These are phyloP conservation scores for Pseudocercospora ulei DNA, from an alignment of 2,329 filamentous ascomycete species.

Conservation along the genomic window DNA sequence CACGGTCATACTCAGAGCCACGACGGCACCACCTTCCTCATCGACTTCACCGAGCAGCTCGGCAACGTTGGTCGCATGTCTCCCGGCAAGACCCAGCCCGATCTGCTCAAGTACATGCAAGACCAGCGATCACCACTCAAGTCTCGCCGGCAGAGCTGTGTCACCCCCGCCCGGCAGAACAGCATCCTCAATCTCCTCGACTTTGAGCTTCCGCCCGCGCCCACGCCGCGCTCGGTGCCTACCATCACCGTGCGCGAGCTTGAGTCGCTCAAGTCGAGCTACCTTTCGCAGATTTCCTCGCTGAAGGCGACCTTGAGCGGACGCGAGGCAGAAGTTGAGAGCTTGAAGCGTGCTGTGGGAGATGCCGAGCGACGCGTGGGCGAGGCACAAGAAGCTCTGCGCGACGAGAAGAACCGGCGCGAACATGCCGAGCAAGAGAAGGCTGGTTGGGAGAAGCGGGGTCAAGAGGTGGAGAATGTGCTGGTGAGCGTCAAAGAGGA, in stretches of 20 bases:
- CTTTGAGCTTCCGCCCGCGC: constrained; percentile 86
- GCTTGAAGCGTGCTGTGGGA: constrained; percentile 73
- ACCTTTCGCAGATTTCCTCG: constrained; percentile 88
- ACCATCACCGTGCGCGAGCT: constrained; percentile 85
- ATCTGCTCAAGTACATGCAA: constrained; percentile 39
- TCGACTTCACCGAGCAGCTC: constrained; percentile 79
- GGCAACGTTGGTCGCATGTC: constrained; percentile 48
- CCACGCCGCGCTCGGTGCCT: constrained; percentile 83
- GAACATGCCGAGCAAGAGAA: constrained; percentile 67
- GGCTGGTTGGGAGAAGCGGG: constrained; percentile 72
- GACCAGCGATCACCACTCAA: constrained; percentile 39
- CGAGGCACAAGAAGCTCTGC: constrained; percentile 69
- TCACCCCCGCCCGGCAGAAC: constrained; percentile 40
- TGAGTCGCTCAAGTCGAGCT: constrained; percentile 81
- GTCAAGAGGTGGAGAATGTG: constrained; percentile 74
- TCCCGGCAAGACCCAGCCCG: constrained; percentile 46
- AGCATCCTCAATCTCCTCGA: constrained; percentile 64
- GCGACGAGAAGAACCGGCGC: constrained; percentile 61
- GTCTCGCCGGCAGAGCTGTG: constrained; percentile 27
- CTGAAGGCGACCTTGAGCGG: constrained; percentile 83
- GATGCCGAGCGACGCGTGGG: constrained; percentile 90
- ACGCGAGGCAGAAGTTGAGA: constrained; percentile 82
- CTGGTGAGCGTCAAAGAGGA: constrained; percentile 72
- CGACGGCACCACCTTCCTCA: constrained; percentile 63
- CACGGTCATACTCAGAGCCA: constrained; percentile 39